Evolutionary conservation across 352 stramenopile genomes (phyloP), one percentile per base, ranked within the genome.

Genomic region (Globisporangium spiculum): DNA sequence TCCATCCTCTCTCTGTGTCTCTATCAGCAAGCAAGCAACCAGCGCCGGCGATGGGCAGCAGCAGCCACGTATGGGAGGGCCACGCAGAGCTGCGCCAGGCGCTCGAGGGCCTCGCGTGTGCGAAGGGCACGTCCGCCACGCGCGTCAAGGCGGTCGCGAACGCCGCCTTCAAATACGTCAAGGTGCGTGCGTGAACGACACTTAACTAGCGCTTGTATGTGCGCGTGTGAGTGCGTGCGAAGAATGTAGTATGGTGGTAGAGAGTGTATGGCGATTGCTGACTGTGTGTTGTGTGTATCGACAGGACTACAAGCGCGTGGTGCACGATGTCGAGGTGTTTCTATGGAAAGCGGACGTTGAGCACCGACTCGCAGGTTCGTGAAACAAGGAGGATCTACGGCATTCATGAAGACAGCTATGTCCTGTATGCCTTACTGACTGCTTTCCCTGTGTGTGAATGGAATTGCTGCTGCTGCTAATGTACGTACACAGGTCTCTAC

Each of bases 251-350:
- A 16, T 48, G 14, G 3, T 65, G 54, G 4, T 34, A 10, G 24
- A 32, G 52, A 22, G 18, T 26, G 46, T 24, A 44, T 53, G 38
- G 44, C 16, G 9, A 44, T 76, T 58, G 73, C 60, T 73, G 66
- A 65, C 38, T 63, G 18, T 54, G 30, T 32, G 30, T 32, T 32
- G 30, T 18, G 18, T 53, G 38, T 10, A 44, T 68, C 9, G 36
- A 32, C 69, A 95, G 86, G 86, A 88, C 65, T 96, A 96, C 72
- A 96, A 96, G 68, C 86, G 89, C 62, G 88, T 96, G 53, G 88
- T 96, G 64, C 86, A 96, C 41, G 88, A 93, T 44, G 84, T 96
- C 8, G 88, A 96, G 75, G 73, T 87, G 36, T 92, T 94, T 72
- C 48, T 96, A 53, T 96, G 88, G 88, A 93, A 92, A 58, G 78